A percentile compares a stretch with the other conserved stretches of the same genome.
Conservation (phyloP, 805 yeast genomes). For the Ogataea saltuana region DNA sequence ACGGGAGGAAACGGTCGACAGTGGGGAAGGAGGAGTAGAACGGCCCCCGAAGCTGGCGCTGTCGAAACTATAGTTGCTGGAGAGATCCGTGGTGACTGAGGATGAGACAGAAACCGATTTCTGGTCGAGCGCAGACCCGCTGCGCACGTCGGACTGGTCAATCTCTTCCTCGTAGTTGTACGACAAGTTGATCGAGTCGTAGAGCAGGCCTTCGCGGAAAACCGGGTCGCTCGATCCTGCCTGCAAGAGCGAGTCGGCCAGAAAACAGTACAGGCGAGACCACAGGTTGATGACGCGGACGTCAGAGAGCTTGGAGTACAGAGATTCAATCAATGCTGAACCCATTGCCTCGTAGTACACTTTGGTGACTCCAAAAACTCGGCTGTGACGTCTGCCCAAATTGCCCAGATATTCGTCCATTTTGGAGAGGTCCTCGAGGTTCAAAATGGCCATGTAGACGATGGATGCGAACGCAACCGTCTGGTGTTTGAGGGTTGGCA, state of each 20-base stretch:
- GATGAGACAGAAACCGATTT: constrained; percentile 1
- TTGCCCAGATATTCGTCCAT: constrained; percentile 55
- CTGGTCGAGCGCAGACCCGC: background rate
- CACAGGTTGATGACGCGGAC: constrained; percentile 24
- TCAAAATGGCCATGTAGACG: constrained; percentile 57
- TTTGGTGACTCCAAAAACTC: constrained; percentile 65
- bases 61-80: constrained; percentile 3
- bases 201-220: constrained; percentile 14
- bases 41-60: background rate
- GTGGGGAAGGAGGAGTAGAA: constrained; percentile 4
- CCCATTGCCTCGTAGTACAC: constrained; percentile 66
- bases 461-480: constrained; percentile 73
- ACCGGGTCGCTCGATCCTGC: constrained; percentile 26
- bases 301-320: constrained; percentile 49
- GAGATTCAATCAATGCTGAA: constrained; percentile 57
- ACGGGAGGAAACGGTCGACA: constrained; percentile 3
- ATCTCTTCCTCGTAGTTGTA: constrained; percentile 6
- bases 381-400: constrained; percentile 65
- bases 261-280: constrained; percentile 33
- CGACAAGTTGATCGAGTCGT: constrained; percentile 11
- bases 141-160: background rate
- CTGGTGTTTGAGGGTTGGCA: constrained; percentile 70
- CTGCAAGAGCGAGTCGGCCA: constrained; percentile 33
- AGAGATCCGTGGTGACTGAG: background rate
- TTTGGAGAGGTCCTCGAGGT: constrained; percentile 52